Evolutionary conservation across 2,329 filamentous ascomycete species (phyloP).

Genomic region (Sclerotinia minor): DNA sequence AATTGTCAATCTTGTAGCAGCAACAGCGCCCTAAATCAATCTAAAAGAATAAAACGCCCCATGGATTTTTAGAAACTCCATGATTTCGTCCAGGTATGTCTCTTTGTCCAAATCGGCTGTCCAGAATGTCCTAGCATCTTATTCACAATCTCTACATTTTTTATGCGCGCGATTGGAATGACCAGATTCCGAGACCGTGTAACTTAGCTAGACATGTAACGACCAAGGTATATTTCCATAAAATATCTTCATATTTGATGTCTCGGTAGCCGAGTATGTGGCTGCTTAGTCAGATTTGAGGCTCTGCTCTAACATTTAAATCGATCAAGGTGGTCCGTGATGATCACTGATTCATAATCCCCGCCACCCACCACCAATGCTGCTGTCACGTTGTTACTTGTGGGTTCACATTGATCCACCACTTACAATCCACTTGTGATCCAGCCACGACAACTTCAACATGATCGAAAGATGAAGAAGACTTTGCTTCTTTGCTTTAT

Average conservation of each 20-base stretch:
- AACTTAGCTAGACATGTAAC: not conserved
- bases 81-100: no score
- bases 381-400: not conserved
- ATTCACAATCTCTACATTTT: not conserved
- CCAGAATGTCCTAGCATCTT: not conserved
- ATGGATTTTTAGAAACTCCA: not conserved
- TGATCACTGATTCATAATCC: not conserved
- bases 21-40: not conserved
- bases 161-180: not conserved
- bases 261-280: not conserved
- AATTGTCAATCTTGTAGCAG: not conserved
- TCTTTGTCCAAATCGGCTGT: not conserved
- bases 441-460: not conserved
- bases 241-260: not conserved
- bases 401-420: not conserved
- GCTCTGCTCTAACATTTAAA: not conserved
- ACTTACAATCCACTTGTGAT: not conserved
- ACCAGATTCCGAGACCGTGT: not conserved
- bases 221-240: not conserved
- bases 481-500: conserved; percentile 81
- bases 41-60: not conserved
- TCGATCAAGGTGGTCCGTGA: not conserved
- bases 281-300: not conserved
- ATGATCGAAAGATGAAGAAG: conserved; percentile 62
- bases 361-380: not conserved